Evolutionary conservation across 2,329 filamentous ascomycete genomes (phyloP).

Genomic region (Cladosporium cucumerinum): DNA sequence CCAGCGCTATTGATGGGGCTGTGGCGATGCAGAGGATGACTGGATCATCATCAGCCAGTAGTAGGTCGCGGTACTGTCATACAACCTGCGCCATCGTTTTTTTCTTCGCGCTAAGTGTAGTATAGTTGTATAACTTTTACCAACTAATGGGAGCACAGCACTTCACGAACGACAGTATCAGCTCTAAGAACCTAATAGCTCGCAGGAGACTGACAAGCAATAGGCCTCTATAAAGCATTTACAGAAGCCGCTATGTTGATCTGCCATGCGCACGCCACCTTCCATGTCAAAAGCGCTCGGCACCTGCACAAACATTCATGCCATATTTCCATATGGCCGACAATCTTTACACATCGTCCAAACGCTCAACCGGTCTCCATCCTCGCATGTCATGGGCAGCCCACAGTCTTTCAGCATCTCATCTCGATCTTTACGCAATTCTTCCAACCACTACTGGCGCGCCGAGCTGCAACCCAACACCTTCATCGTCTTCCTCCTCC

Average conservation of each 20-base stretch:
- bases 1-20: not conserved
- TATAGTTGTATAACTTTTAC: not conserved
- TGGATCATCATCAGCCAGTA: not conserved
- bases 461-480: slow-evolving; percentile 21
- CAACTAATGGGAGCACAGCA: not conserved
- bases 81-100: not conserved
- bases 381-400: not conserved
- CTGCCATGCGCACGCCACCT: not conserved
- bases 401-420: not conserved
- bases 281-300: not conserved
- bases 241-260: not conserved
- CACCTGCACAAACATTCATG: not conserved
- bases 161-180: not conserved
- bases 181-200: not conserved
- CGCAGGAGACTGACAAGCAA: not conserved
- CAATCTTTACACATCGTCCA: not conserved
- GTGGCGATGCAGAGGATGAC: not conserved
- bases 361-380: not conserved
- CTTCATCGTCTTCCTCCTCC: slow-evolving; percentile 30
- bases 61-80: not conserved
- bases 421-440: not conserved
- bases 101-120: not conserved
- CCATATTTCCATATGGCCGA: not conserved
- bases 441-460: not conserved
- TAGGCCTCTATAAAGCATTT: not conserved